phyloP scores from a whole-genome alignment of 2,329 filamentous ascomycete genomes.

The Scytalidium lignicola region DNA sequence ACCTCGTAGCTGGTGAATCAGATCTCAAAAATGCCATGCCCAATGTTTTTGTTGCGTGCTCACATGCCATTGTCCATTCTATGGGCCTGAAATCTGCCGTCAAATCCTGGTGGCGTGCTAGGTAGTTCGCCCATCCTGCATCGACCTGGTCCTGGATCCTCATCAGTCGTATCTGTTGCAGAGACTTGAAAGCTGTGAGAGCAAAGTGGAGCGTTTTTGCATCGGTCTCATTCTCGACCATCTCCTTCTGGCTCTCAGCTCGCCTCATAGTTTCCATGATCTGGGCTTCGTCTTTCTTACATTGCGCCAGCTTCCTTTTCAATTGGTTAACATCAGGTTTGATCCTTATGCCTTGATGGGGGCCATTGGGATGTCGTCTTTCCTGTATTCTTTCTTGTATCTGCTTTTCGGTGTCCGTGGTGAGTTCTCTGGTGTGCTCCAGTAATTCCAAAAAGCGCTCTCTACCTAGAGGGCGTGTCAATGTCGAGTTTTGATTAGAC shows the following conservation, averaged over 20 bases:
- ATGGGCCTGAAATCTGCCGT: slow-evolving; percentile 42
- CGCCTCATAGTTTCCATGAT: slow-evolving; percentile 14
- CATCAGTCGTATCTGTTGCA: slow-evolving; percentile 61
- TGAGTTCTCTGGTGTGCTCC: not conserved
- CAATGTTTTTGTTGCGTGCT: slow-evolving; percentile 54
- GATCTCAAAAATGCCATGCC: slow-evolving; percentile 51
- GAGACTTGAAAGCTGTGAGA: slow-evolving; percentile 45
- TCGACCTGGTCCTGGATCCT: slow-evolving; percentile 57
- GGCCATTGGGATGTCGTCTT: not conserved
- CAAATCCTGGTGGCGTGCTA: slow-evolving; percentile 40
- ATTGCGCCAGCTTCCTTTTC: slow-evolving; percentile 5
- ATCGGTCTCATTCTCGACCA: slow-evolving; percentile 18
- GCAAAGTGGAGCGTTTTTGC: slow-evolving; percentile 14
- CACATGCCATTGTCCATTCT: slow-evolving; percentile 58
- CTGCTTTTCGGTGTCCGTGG: not conserved
- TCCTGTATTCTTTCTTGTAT: not conserved
- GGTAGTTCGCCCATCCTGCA: slow-evolving; percentile 44
- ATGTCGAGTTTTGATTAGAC: not conserved
- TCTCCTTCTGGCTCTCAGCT: slow-evolving; percentile 18
- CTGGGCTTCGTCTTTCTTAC: slow-evolving; percentile 8
- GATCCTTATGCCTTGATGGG: not conserved
- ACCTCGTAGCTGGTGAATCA: slow-evolving; percentile 40
- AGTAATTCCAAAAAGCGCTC: not conserved
- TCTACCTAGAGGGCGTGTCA: not conserved
- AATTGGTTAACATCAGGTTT: slow-evolving; percentile 5